Conservation (phyloP, 768 basidiomycete genomes). For the Antrodiella citrinella region DNA sequence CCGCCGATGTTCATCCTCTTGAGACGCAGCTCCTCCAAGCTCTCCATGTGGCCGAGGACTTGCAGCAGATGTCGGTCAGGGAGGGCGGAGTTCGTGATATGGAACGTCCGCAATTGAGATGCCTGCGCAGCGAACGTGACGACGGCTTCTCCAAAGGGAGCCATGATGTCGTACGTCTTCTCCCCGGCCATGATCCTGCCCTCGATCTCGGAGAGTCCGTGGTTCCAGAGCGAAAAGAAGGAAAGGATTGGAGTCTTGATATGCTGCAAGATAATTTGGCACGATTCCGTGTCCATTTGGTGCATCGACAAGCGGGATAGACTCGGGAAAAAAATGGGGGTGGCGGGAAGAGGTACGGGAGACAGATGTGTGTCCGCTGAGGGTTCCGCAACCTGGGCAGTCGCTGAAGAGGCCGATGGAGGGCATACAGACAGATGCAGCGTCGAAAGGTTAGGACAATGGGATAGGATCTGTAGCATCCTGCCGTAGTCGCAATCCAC, state of each 20-base stretch:
- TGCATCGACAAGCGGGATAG: not conserved
- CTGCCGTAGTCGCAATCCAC: not conserved
- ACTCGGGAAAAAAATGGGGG: not conserved
- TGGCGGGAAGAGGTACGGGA: not conserved
- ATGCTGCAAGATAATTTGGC: not conserved
- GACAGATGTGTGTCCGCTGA: no score
- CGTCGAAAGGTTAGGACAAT: no score
- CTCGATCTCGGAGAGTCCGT: not conserved
- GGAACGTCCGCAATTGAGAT: not conserved
- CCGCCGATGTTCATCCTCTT: constrained; percentile 1
- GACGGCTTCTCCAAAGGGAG: constrained; percentile 1
- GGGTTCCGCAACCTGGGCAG: no score
- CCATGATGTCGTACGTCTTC: constrained; percentile 1
- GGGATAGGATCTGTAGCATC: not conserved
- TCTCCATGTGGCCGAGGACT: not conserved
- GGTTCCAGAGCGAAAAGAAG: not conserved
- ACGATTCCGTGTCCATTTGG: not conserved
- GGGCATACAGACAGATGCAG: not conserved
- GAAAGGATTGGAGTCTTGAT: not conserved
- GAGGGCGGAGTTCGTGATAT: not conserved
- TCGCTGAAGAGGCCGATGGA: not conserved
- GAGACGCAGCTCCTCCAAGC: constrained; percentile 2
- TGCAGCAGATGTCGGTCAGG: constrained; percentile 6
- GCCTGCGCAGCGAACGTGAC: not conserved
- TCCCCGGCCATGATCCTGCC: not conserved